Base-by-base conservation (phyloP, 2,329 filamentous ascomycete species). In the Fusarium caatingaense region DNA sequence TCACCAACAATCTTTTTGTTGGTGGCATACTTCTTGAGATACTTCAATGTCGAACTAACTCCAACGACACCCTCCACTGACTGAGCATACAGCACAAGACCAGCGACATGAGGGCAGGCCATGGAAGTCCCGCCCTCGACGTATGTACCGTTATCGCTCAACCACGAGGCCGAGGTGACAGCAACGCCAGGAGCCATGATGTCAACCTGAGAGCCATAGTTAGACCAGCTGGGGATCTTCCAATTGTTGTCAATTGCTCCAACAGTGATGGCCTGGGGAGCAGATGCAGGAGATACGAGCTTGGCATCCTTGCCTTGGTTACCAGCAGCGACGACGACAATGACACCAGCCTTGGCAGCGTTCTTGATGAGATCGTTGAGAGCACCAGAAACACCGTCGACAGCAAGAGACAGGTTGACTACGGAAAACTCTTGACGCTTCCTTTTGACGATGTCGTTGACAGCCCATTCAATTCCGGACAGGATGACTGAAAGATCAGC, bases 71-170 rank as follows among this genome's bases (percentile, higher is more conserved):
- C 78, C 60, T 85, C 78, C 8, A 87, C 78, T 8, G 80, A 81
- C 57, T 89, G 79, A 40, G 80, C 77, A 74, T 83, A 83, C 15
- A 82, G 76, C n/a, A 72, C 87, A 20, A 91, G 80, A 25, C 89
- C 89, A 37, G 86, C 81, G 58, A 91, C 82, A 72, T 91, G 88
- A 2, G 89, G 89, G 2, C 82, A 79, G 9, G 89, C 87, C 88
- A 91, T 91, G 15, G 85, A 88, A 6, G 89, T 91, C 18, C 89
- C 89, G 9, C 81, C 84, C 72, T 88, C 82, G 44, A 75, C 80
- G 60, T 81, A 80, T 30, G 77, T 84, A 41, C 85, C 82, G 15
- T 74, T 79, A 53, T 76, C 81, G 72, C 76, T 74, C 54, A 81
- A 78, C 68, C 80, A 83, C 81, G 83, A 88, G 15, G 87, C 77